phyloP scores from a whole-genome alignment of 352 stramenopile species.

The Peronosclerospora sorghi region DNA sequence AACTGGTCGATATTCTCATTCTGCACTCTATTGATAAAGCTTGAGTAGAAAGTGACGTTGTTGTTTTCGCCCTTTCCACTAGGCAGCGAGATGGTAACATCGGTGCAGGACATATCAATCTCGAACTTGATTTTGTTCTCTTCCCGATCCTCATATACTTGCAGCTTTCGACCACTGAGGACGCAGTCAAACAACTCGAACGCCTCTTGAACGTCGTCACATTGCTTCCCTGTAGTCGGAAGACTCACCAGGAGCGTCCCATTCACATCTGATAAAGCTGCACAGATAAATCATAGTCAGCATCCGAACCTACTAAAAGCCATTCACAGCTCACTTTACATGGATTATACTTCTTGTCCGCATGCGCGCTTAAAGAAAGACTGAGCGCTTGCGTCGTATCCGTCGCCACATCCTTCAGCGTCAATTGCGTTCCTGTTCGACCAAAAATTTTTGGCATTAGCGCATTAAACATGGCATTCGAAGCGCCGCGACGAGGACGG shows the following conservation, averaged over 20 bases:
- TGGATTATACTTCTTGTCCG: constrained; percentile 19
- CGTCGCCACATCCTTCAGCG: constrained; percentile 40
- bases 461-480: constrained; percentile 60
- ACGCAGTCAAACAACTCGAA: constrained; percentile 31
- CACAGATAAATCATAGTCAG: constrained; percentile 1
- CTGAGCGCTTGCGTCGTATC: constrained; percentile 34
- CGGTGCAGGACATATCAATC: constrained; percentile 23
- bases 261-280: constrained; percentile 19
- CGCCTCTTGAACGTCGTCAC: constrained; percentile 5
- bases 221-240: constrained; percentile 1
- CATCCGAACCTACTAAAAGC: not conserved
- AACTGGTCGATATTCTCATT: constrained; percentile 7
- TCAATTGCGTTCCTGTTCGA: constrained; percentile 55
- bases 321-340: constrained; percentile 4
- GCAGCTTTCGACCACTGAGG: constrained; percentile 23
- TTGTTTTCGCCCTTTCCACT: constrained; percentile 9
- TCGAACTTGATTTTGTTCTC: constrained; percentile 17
- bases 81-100: constrained; percentile 28
- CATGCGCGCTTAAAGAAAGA: constrained; percentile 7
- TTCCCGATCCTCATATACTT: constrained; percentile 19
- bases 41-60: constrained; percentile 12
- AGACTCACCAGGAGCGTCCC: constrained; percentile 25
- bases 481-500: constrained; percentile 35
- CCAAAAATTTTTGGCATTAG: constrained; percentile 61
- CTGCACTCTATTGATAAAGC: constrained; percentile 12